phyloP scores from a whole-genome alignment of 2,329 filamentous ascomycete species.

The Sporothrix phasma region DNA sequence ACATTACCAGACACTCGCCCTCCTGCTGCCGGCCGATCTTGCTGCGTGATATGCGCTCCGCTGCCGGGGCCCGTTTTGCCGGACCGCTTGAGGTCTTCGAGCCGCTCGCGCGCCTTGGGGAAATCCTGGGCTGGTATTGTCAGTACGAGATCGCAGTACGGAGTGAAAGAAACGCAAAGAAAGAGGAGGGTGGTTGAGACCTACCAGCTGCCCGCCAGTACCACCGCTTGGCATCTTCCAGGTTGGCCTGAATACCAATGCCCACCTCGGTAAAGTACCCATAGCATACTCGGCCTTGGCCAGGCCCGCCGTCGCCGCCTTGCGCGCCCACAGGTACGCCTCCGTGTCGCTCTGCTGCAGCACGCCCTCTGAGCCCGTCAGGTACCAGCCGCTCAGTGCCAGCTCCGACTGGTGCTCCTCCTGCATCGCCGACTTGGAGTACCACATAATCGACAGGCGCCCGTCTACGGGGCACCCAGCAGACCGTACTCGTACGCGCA shows the following conservation, averaged over 20 bases:
- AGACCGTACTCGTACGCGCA: conserved; percentile 83
- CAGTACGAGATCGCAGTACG: neutral
- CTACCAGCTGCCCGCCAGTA: conserved; percentile 94
- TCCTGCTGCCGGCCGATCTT: conserved; percentile 77
- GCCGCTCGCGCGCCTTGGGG: conserved; percentile 79
- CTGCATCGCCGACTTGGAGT: conserved; percentile 80
- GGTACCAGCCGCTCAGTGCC: conserved; percentile 81
- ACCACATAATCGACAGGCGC: conserved; percentile 83
- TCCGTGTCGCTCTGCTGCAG: conserved; percentile 89
- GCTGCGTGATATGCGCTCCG: conserved; percentile 73
- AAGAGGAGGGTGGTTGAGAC: conserved; percentile 42
- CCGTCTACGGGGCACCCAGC: conserved; percentile 77
- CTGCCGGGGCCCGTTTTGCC: conserved; percentile 60
- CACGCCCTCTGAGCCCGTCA: conserved; percentile 82
- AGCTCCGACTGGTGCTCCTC: conserved; percentile 90
- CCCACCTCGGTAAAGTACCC: conserved; percentile 94
- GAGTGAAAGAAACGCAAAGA: conserved; percentile 22
- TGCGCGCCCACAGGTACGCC: conserved; percentile 92
- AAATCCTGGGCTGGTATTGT: conserved; percentile 73
- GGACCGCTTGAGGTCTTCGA: conserved; percentile 81
- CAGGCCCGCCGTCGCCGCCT: conserved; percentile 77
- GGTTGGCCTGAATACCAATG: conserved; percentile 73
- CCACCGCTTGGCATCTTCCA: conserved; percentile 96
- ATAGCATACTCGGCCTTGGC: conserved; percentile 96
- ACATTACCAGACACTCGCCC: conserved; percentile 83